Evolutionary conservation across 257 asterid species (phyloP).

Genomic region (Solanum chmielewskii): DNA sequence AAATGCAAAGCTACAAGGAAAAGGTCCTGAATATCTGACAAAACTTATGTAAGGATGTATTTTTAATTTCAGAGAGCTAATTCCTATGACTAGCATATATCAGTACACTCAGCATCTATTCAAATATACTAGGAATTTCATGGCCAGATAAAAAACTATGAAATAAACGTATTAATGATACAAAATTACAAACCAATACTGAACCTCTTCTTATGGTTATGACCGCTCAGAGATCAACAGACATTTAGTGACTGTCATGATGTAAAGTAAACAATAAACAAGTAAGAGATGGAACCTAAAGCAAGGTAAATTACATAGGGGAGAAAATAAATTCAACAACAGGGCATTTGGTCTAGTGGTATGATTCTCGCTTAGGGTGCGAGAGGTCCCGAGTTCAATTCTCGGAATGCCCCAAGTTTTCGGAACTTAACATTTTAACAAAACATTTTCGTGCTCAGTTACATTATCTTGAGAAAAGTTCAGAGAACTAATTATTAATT

Average conservation of each 20-base stretch:
- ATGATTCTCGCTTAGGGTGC: constrained; percentile 85
- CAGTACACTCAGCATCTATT: too few species aligned
- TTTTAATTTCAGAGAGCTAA: not conserved
- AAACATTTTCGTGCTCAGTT: not conserved
- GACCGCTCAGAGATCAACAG: not conserved
- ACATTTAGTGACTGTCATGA: not conserved
- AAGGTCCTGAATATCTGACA: not conserved
- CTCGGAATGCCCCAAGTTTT: constrained; percentile 59
- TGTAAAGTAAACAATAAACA: not conserved
- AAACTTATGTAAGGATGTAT: not conserved
- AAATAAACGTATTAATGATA: too few species aligned
- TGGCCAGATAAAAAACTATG: too few species aligned
- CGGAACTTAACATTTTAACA: not conserved
- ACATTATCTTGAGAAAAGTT: not conserved
- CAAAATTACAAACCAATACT: too few species aligned
- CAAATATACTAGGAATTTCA: too few species aligned
- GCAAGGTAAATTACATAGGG: not conserved
- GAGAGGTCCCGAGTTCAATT: constrained; percentile 91
- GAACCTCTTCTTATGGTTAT: too few species aligned
- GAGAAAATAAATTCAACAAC: not conserved
- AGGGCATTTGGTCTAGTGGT: constrained; percentile 83
- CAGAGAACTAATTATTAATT: not conserved
- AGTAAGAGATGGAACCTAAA: not conserved
- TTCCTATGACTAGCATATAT: not conserved
- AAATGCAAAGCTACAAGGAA: not conserved